Conservation (phyloP, 768 basidiomycete species). For the Hydnum rufescens region DNA sequence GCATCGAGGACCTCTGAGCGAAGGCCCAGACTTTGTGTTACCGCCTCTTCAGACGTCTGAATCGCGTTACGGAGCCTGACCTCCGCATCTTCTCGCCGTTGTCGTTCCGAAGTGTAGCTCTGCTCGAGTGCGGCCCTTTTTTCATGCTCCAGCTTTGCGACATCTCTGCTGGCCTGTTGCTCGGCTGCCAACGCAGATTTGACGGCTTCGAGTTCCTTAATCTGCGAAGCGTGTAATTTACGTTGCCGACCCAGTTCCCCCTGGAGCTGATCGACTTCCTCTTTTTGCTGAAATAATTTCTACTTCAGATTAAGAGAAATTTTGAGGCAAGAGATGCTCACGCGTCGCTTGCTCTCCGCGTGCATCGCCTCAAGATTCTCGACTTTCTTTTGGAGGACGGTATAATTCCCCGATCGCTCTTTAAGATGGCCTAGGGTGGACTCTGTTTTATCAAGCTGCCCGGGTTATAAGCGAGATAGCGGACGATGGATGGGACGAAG, state of each 20-base stretch:
- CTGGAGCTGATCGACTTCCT: neutral
- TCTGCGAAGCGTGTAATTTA: neutral
- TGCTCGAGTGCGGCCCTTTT: neutral
- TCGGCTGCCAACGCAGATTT: neutral
- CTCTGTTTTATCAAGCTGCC: conserved; percentile 9
- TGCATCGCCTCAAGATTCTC: conserved; percentile 7
- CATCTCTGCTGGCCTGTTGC: neutral
- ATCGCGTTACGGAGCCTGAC: neutral
- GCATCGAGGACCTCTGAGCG: neutral
- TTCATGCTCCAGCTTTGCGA: neutral
- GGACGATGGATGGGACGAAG: neutral
- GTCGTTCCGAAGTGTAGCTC: neutral
- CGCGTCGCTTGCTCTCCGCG: conserved; percentile 5
- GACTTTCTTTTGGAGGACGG: conserved; percentile 6
- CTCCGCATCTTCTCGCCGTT: neutral
- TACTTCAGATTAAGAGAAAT: neutral
- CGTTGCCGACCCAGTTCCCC: neutral
- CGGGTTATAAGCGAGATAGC: neutral
- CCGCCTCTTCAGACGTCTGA: neutral
- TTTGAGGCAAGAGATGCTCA: neutral
- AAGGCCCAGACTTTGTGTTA: neutral
- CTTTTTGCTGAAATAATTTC: neutral
- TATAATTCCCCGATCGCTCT: conserved; percentile 5
- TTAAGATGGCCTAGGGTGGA: neutral
- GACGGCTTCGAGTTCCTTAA: neutral